Evolutionary conservation across 441 rosid species (phyloP).

Genomic region (Syzygium syzygioides): DNA sequence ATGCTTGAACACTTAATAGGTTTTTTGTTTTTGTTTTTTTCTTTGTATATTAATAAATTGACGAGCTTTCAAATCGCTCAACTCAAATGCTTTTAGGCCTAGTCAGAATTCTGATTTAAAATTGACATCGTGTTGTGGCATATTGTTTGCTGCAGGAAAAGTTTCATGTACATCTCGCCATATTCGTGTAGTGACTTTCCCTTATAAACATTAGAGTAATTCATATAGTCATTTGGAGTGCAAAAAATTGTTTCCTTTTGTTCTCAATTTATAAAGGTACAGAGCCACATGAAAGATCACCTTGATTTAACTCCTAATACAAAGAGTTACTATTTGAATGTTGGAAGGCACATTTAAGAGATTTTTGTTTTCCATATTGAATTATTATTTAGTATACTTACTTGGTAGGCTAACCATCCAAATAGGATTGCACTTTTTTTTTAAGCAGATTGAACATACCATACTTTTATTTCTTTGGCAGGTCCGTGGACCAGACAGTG

Average conservation of each 20-base stretch:
- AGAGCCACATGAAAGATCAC: background rate
- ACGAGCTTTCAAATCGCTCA: background rate
- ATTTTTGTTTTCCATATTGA: background rate
- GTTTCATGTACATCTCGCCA: background rate
- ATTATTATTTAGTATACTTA: background rate
- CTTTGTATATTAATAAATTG: background rate
- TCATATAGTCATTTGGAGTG: background rate
- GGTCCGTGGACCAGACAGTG: constrained; percentile 48
- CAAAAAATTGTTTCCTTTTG: background rate
- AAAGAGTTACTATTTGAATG: background rate
- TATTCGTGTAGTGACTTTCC: background rate
- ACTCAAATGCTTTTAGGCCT: background rate
- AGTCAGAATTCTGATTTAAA: background rate
- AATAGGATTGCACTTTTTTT: background rate
- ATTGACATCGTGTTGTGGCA: background rate
- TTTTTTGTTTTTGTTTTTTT: background rate
- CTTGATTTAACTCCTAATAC: background rate
- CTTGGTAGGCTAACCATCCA: background rate
- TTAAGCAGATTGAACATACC: background rate
- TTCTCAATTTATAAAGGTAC: background rate
- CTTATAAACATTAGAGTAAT: background rate
- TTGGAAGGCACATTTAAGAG: background rate
- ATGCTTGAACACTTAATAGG: background rate
- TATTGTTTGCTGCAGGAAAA: background rate
- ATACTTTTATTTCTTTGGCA: constrained; percentile 26